Evolutionary conservation across 495 filamentous ascomycete species (phyloP), one percentile per base, ranked within the genome.

Genomic region (Evernia prunastri): DNA sequence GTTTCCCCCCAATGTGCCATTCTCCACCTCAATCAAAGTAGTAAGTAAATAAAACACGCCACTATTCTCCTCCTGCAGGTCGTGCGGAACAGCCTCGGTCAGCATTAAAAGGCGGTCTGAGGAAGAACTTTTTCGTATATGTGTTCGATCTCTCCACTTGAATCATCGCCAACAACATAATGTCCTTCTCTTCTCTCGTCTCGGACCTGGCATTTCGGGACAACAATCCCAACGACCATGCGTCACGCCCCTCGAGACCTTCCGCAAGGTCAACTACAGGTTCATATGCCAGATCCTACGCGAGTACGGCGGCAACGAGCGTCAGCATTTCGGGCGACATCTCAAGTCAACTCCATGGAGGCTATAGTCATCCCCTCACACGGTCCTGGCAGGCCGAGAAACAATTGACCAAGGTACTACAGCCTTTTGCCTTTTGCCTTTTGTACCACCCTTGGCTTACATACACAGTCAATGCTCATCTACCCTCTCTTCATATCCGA

Each of bases 401-500:
- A 57, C 92, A 97, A 81, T 83, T 98, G 71, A 97, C 95, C 25
- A 98, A 98, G 85, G 92, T 92, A 65, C 59, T 36, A 29, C n/a
- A 45, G 33, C 33, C 33, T 33, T 37, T 15, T 20, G 31, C 6
- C 39, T 58, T 53, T 53, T 33, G 29, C 25, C 15, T 17, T 15
- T 33, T 27, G 20, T 18, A 59, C 18, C 27, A 36, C 10, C 4
- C 11, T 53, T 35, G 53, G 39, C 64, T 69, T 45, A 63, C 29
- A 56, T 40, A 27, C 49, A 5, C 68, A 96, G 93, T 92, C 92
- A 39, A 97, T 97, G 93, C 84, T 98, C 68, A 96, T 98, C 59
- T 96, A 95, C 75, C 94, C 94, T 4, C 82, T 98, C 51, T 98
- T 98, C 78, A 88, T 98, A 67, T 94, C 94, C 63, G 94, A 97